These are phyloP conservation scores for Corynespora cassiicola DNA, from an alignment of 2,329 filamentous ascomycete species.

Conservation along the genomic window DNA sequence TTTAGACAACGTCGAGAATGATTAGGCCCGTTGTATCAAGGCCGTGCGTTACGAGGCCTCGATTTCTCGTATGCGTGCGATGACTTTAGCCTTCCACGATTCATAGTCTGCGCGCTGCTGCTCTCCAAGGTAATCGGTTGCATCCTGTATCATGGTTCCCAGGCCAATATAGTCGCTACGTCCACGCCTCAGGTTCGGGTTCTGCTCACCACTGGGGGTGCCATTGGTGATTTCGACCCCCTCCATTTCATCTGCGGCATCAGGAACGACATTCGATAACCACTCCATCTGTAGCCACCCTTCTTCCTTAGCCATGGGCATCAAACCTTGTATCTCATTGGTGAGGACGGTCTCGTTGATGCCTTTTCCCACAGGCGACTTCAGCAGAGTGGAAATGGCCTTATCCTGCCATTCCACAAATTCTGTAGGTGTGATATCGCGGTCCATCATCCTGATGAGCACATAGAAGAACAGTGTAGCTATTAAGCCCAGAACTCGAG, in stretches of 20 bases:
- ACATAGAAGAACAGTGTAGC: conserved; percentile 69
- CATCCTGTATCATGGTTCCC: conserved; percentile 76
- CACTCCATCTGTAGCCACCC: conserved; percentile 61
- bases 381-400: conserved; percentile 59
- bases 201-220: conserved; percentile 39
- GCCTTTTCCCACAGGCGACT: conserved; percentile 57
- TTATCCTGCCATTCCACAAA: conserved; percentile 43
- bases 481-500: conserved; percentile 54
- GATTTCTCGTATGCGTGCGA: conserved; percentile 61
- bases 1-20: no score
- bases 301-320: conserved; percentile 39
- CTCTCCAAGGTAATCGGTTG: conserved; percentile 74
- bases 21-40: no score
- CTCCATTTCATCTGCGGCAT: conserved; percentile 32
- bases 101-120: conserved; percentile 66
- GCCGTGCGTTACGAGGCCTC: conserved; percentile 44
- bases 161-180: conserved; percentile 54
- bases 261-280: conserved; percentile 60
- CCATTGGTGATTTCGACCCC: conserved; percentile 31
- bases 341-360: conserved; percentile 53
- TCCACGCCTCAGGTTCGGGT: conserved; percentile 51
- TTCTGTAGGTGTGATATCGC: conserved; percentile 35
- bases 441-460: conserved; percentile 50
- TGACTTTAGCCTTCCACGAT: conserved; percentile 68
- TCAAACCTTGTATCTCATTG: conserved; percentile 39